Conservation (phyloP, 176 grass and related monocot species). For the Calamus simplicifolius region DNA sequence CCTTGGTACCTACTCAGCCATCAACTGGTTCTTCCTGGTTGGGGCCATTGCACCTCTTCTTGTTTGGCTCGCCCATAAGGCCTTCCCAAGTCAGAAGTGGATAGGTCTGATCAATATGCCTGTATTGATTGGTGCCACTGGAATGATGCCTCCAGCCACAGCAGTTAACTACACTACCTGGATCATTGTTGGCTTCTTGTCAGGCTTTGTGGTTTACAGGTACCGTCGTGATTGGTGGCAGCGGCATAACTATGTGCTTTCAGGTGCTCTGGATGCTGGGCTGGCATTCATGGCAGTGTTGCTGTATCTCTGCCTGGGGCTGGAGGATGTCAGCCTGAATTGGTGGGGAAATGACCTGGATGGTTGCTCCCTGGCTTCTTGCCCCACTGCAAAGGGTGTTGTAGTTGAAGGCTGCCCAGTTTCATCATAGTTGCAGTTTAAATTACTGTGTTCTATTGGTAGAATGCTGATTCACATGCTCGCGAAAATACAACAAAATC, state of each 20-base stretch:
- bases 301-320: slow-evolving; percentile 67
- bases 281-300: slow-evolving; percentile 87
- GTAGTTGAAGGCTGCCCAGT: slow-evolving; percentile 64
- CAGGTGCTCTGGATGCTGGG: slow-evolving; percentile 80
- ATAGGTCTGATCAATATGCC: slow-evolving; percentile 90
- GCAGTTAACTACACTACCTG: slow-evolving; percentile 89
- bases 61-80: slow-evolving; percentile 74
- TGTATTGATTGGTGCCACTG: slow-evolving; percentile 45
- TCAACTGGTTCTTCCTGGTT: slow-evolving; percentile 93
- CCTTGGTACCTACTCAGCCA: slow-evolving; percentile 62
- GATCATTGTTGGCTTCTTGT: slow-evolving; percentile 74
- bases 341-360: slow-evolving; percentile 94
- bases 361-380: slow-evolving; percentile 71
- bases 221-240: slow-evolving; percentile 81
- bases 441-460: no score
- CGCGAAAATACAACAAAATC: no score
- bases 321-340: slow-evolving; percentile 59
- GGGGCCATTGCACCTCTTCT: slow-evolving; percentile 75
- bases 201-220: slow-evolving; percentile 81
- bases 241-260: slow-evolving; percentile 83
- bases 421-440: neutral
- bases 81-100: slow-evolving; percentile 60
- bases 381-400: slow-evolving; percentile 71
- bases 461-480: no score
- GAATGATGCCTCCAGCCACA: slow-evolving; percentile 68